Percentiles rank a stretch among this genome's conserved stretches.
Evolutionary conservation across 352 stramenopile species (phyloP).

Genomic region (Phytophthora colocasiae): DNA sequence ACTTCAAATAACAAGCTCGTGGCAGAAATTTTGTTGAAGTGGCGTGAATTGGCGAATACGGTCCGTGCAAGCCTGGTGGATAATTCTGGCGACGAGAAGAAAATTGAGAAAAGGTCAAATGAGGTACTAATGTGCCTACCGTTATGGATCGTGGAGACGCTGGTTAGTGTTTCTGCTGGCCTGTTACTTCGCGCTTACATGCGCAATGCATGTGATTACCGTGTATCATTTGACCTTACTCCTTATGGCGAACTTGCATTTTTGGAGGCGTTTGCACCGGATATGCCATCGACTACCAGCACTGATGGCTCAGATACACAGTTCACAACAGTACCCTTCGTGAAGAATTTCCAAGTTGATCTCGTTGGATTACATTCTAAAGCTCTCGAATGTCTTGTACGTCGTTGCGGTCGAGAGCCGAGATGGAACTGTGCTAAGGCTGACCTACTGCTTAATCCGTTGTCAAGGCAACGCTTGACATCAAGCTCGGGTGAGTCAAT

Average conservation of each 20-base stretch:
- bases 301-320: constrained; percentile 24
- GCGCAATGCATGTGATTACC: constrained; percentile 80
- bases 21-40: constrained; percentile 53
- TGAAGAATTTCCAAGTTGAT: constrained; percentile 66
- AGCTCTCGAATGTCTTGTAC: constrained; percentile 59
- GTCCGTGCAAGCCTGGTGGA: constrained; percentile 13
- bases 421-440: constrained; percentile 80
- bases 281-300: constrained; percentile 27
- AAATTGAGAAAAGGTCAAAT: constrained; percentile 27
- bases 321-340: constrained; percentile 54
- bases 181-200: constrained; percentile 74
- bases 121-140: constrained; percentile 63
- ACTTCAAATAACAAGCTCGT: constrained; percentile 53
- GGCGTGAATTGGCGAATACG: constrained; percentile 37
- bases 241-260: constrained; percentile 84
- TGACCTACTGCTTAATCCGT: constrained; percentile 74
- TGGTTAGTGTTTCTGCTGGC: constrained; percentile 72
- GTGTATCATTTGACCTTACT: constrained; percentile 82
- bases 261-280: constrained; percentile 72
- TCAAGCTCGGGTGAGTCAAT: constrained; percentile 56
- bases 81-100: constrained; percentile 9
- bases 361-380: constrained; percentile 62
- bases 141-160: constrained; percentile 71
- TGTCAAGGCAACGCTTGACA: constrained; percentile 73
- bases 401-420: constrained; percentile 73